Evolutionary conservation across 2,329 filamentous ascomycete genomes (phyloP).

Genomic region (Teratosphaeria nubilosa): DNA sequence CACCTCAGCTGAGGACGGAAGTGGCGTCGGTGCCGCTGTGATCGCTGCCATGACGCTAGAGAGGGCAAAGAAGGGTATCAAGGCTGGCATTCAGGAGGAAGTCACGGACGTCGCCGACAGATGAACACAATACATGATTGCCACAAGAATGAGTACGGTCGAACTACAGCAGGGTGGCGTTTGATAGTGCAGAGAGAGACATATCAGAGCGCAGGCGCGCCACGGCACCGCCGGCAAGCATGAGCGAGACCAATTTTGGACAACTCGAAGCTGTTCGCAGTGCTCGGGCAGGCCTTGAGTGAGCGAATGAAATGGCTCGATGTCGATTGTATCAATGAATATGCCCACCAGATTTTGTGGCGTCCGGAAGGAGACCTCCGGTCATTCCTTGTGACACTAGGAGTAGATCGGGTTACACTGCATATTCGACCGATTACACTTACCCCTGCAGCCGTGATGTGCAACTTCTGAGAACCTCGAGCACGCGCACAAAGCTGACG

Average conservation of each 20-base stretch:
- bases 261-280: not conserved
- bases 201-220: not conserved
- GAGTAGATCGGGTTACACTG: not conserved
- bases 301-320: not conserved
- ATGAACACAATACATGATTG: not conserved
- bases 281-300: not conserved
- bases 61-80: conserved; percentile 13
- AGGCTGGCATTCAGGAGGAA: conserved; percentile 3
- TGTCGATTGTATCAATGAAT: not conserved
- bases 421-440: not conserved
- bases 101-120: not conserved
- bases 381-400: not conserved
- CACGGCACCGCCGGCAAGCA: not conserved
- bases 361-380: not conserved
- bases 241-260: not conserved
- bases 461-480: not conserved
- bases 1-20: conserved; percentile 32
- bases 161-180: not conserved
- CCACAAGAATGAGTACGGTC: not conserved
- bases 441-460: not conserved
- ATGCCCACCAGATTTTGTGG: not conserved
- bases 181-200: not conserved
- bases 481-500: not conserved
- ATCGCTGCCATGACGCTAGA: conserved; percentile 25
- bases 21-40: conserved; percentile 30